Evolutionary conservation across 2,329 filamentous ascomycete species (phyloP).

Genomic region (Dactylonectria estremocensis): DNA sequence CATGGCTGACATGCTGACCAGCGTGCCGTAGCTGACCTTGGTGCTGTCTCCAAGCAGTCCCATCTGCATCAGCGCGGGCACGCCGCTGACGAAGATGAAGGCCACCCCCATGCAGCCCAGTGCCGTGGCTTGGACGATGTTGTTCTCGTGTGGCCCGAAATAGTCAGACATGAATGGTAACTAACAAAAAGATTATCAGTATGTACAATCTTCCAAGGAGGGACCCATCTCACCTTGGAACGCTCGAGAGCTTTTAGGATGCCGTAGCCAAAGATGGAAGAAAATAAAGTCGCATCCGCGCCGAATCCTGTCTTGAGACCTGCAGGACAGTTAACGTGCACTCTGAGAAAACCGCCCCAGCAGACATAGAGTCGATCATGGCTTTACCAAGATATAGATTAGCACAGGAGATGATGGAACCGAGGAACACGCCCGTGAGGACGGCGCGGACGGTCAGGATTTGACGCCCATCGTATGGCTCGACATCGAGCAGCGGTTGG

Average conservation of each 20-base stretch:
- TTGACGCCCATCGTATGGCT: neutral
- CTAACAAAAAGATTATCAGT: neutral
- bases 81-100: neutral
- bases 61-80: neutral
- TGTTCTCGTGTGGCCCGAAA: conserved; percentile 10
- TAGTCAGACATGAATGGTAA: neutral
- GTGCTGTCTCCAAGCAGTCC: neutral
- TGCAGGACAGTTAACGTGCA: neutral
- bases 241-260: neutral
- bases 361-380: neutral
- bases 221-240: neutral
- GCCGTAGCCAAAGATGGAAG: neutral
- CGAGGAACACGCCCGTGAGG: neutral
- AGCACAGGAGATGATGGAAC: neutral
- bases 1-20: neutral
- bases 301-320: neutral
- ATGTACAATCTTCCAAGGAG: neutral
- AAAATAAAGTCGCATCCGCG: neutral
- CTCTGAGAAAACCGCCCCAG: neutral
- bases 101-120: neutral
- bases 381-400: neutral
- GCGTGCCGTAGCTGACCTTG: neutral
- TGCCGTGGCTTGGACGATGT: conserved; percentile 1
- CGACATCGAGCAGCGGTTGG: neutral
- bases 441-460: neutral